Evolutionary conservation across 495 filamentous ascomycete genomes (phyloP), one percentile per base, ranked within the genome.

Genomic region (Daldinia bambusicola): DNA sequence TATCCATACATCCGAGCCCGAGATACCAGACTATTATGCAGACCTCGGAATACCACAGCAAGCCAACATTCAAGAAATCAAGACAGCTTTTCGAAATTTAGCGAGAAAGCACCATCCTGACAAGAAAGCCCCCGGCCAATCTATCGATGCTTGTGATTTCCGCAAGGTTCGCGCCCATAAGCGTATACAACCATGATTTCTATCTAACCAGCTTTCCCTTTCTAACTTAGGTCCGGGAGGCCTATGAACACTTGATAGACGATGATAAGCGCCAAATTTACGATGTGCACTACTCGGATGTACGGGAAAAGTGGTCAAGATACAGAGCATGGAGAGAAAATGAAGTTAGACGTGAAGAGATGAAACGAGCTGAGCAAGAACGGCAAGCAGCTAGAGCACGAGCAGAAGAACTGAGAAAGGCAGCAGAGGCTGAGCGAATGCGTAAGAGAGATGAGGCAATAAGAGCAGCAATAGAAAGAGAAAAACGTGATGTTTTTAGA

Each of bases 81-180:
- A 63, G 52, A 8, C 13, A 14, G 67, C 71, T 13, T 74, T 70
- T 26, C 26, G 16, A 20, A 66, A 37, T 31, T 48, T 74, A 18
- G 71, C 71, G 8, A 74, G 7, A 36, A 38, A 63, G 38, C 62
- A 74, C 14, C 71, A 74, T 16, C 71, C 71, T 0, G 71, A 74
- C 32, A 74, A 70, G 22, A 65, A 52, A 16, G 71, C 71, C 1
- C 71, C 71, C 6, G 71, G 71, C 6, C 22, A 62, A 34, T 40
- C 45, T 30, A 67, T 70, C 32, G 71, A 74, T 40, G 71, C 71
- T 14, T 4, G 63, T 32, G 71, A 70, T 2, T 74, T 74, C 16
- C 71, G 71, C 43, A 70, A 74, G 71, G 71, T 67, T 31, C 12
- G 69, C 14, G 63, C 30, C 50, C 14, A 10, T 14, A 41, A 57